Conservation (phyloP, 2,329 filamentous ascomycete genomes). For the Dothistroma septosporum region DNA sequence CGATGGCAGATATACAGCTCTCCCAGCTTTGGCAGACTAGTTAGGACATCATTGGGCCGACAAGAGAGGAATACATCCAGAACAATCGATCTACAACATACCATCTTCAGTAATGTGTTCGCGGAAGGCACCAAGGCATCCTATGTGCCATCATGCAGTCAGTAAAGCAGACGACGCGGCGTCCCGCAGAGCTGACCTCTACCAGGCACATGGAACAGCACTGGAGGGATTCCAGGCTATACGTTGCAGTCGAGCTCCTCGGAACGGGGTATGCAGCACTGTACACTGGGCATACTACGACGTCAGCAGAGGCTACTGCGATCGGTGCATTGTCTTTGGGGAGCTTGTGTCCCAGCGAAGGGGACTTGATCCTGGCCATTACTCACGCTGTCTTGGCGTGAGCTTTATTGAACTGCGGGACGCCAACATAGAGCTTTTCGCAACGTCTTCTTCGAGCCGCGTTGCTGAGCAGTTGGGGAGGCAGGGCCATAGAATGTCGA, state of each 20-base stretch:
- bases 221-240: conserved; percentile 10
- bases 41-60: background rate
- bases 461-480: background rate
- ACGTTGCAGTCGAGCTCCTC: conserved; percentile 14
- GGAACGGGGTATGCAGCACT: conserved; percentile 7
- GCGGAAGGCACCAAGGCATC: conserved; percentile 41
- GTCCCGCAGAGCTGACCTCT: background rate
- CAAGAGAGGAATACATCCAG: background rate
- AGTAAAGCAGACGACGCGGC: conserved; percentile 2
- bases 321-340: conserved; percentile 27
- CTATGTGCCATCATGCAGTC: conserved; percentile 22
- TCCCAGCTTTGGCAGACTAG: background rate
- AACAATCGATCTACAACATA: background rate
- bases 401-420: conserved; percentile 19
- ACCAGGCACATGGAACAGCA: conserved; percentile 25
- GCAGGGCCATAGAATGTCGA: background rate
- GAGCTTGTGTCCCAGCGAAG: conserved; percentile 23
- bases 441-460: background rate
- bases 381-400: conserved; percentile 21
- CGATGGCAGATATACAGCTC: background rate
- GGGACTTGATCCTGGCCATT: conserved; percentile 23
- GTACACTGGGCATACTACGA: conserved; percentile 20
- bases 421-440: conserved; percentile 17
- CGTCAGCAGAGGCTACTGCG: conserved; percentile 23
- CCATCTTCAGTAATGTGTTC: conserved; percentile 39